Evolutionary conservation across 164 flowering plant species (phyloP), one percentile per base, ranked within the genome.

Genomic region (Vitis cinerea): DNA sequence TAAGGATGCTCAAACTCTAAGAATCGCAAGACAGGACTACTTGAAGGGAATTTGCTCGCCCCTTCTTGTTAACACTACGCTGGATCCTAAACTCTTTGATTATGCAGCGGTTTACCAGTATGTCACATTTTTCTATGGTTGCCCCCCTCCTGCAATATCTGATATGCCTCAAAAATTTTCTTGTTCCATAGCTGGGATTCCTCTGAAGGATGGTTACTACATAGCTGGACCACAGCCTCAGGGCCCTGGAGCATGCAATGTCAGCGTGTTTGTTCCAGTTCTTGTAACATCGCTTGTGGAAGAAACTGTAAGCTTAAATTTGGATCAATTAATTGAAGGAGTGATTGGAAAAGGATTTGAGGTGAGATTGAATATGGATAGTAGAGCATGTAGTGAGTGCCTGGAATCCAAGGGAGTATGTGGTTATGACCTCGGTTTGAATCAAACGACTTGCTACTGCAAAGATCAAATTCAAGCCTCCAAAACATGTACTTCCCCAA

Each of bases 21-120:
- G 44, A 31, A 3, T 31, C 3, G 44, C 44, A 31, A 31, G 44
- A 31, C 44, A 31, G 4, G 44, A 31, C 44, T 31, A 31, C 64
- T 61, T 29, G 44, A 27, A 19, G 14, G 64, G 64, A 30, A 29
- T 61, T 9, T 61, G 64, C 23, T 61, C 47, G 44, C n/a, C 64
- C 12, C 29, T 27, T 13, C 31, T 23, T 47, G 12, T 8, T 12
- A 61, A 61, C 64, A 61, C 50, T 47, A 61, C 64, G 10, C 50
- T 61, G 47, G 64, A 61, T n/a, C 5, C 44, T 0, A 4, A 9
- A 14, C 47, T 61, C 48, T 61, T 61, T 12, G 44, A n/a, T 29
- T 19, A 9, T 10, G 64, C 10, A 11, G 3, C 0, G 10, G 64
- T 10, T 10, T 30, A 61, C 64, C 0, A 11, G 15, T 27, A 61